phyloP scores from a whole-genome alignment of 139 green algal genomes.

The Tetraselmis chui region DNA sequence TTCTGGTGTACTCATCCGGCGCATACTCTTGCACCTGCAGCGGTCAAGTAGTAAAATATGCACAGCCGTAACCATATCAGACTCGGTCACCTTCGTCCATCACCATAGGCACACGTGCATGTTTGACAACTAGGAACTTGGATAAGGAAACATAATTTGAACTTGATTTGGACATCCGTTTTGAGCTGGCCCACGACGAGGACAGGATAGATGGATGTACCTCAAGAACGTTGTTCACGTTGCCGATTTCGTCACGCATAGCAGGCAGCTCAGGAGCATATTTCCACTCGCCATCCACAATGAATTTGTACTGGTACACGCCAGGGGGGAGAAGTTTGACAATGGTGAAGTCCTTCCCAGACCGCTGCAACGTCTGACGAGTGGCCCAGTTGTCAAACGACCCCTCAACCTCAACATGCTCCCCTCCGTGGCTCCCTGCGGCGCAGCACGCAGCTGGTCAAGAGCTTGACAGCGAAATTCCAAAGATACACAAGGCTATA shows the following conservation, averaged over 20 bases:
- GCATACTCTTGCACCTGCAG: conserved; percentile 7
- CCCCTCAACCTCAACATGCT: conserved; percentile 84
- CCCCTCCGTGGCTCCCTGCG: conserved; percentile 80
- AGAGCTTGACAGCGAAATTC: not conserved
- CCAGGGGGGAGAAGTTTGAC: conserved; percentile 91
- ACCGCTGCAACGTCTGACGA: conserved; percentile 66
- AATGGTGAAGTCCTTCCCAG: conserved; percentile 90
- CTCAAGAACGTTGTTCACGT: conserved; percentile 14
- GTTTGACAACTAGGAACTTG: no score
- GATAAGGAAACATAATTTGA: no score
- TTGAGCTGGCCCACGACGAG: no score
- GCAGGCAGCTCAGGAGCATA: conserved; percentile 7
- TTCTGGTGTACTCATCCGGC: not conserved
- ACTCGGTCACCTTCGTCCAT: no score
- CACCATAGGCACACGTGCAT: no score
- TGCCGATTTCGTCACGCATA: conserved; percentile 11
- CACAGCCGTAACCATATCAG: no score
- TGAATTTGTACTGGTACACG: conserved; percentile 65
- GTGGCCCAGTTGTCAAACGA: conserved; percentile 95
- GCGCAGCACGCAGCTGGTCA: not conserved
- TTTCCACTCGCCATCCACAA: not conserved
- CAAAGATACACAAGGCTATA: not conserved
- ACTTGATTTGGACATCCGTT: no score
- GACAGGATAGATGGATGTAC: not conserved
- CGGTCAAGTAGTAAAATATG: no score